Evolutionary conservation across 1,284 basidiomycete species (phyloP), one percentile per base, ranked within the genome.

Genomic region (Cerrena zonata): DNA sequence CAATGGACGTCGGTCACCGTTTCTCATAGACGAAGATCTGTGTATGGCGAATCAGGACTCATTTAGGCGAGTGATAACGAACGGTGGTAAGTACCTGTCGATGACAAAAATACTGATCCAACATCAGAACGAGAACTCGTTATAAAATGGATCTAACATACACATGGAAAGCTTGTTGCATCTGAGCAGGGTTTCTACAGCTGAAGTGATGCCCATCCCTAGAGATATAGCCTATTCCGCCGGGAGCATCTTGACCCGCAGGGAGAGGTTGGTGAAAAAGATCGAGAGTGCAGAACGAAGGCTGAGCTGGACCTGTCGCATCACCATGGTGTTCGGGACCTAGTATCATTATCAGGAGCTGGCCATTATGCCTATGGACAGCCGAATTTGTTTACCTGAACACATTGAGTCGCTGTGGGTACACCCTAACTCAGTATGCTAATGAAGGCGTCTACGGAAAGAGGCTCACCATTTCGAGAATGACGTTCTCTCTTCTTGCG

Each of bases 151-250:
- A n/a, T n/a, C n/a, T n/a, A n/a, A n/a, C 78, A 13, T 63, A 83
- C 81, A 84, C 74, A 55, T 84, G 82, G 59, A 78, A 82, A 0
- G 78, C 69, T 54, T 78, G 77, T 37, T 77, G 76, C 61, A 79
- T 61, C 2, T 74, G 68, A 1, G 69, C 68, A 0, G 82, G 82
- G 61, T 82, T 82, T 48, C 69, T 71, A 62, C 82, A 84, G 2
- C 59, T 50, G 56, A 80, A 84, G 3, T 70, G 59, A 56, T 80
- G 78, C 0, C 79, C 79, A 47, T 84, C 80, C 22, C 68, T 65
- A 2, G 82, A 84, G 40, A 80, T 56, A 56, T 84, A 77, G 1
- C 80, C 77, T 3, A 66, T 30, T 1, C 65, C 71, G 0, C 48
- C 54, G 7, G 62, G 57, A 0, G 58, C 52, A 1, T 62, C 58